Evolutionary conservation across 2,329 filamentous ascomycete genomes (phyloP).

Genomic region (Diplodia intermedia): DNA sequence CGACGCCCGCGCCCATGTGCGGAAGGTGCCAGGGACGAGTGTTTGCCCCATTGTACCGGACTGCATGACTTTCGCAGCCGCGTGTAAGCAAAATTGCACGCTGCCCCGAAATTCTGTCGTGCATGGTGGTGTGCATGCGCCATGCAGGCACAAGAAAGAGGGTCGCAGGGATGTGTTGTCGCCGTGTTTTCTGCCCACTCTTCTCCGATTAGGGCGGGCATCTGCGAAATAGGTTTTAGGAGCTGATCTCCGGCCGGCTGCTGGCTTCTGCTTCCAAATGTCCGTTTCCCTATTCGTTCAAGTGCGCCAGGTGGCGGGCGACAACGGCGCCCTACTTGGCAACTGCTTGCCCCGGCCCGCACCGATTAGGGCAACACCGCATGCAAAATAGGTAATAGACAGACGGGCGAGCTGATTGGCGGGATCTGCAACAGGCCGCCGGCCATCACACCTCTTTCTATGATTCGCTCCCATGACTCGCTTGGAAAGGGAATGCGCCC

Average conservation of each 20-base stretch:
- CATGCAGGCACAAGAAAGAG: background rate
- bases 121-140: background rate
- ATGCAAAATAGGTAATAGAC: no score
- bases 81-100: background rate
- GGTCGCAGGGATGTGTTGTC: background rate
- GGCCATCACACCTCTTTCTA: background rate
- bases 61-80: background rate
- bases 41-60: background rate
- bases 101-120: background rate
- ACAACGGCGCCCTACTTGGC: background rate
- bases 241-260: background rate
- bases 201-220: background rate
- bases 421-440: background rate
- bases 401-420: no score
- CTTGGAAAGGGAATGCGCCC: background rate
- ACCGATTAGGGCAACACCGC: background rate
- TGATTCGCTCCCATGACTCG: conserved; percentile 2
- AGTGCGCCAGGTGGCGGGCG: background rate
- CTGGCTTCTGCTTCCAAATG: background rate
- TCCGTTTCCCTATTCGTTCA: background rate
- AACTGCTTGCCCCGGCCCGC: conserved; percentile 4
- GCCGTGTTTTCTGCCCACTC: background rate
- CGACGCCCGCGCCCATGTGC: conserved; percentile 1
- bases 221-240: background rate
- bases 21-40: background rate